Conservation (phyloP, 148 eudicot species). For the Rhododendron ferrugineum region DNA sequence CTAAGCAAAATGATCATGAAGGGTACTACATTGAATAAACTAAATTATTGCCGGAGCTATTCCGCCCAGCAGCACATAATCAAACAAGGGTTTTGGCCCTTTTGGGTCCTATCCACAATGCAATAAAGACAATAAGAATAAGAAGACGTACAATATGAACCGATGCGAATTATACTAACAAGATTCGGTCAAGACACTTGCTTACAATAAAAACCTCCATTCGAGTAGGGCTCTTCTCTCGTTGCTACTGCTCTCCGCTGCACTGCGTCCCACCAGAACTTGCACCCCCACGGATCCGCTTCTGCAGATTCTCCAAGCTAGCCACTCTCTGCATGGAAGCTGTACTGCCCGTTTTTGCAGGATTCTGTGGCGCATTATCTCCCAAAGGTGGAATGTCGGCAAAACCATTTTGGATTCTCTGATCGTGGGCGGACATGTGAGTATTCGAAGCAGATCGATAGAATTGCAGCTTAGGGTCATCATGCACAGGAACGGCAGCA, state of each 20-base stretch:
- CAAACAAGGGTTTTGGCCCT: neutral
- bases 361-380: slow-evolving; percentile 37
- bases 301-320: slow-evolving; percentile 95
- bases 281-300: slow-evolving; percentile 67
- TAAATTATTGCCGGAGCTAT: neutral
- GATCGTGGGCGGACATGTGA: slow-evolving; percentile 28
- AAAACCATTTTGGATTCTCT: slow-evolving; percentile 34
- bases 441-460: slow-evolving; percentile 44
- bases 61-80: slow-evolving; percentile 4
- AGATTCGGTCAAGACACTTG: neutral
- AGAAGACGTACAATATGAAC: neutral
- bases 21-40: neutral
- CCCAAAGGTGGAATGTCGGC: slow-evolving; percentile 30
- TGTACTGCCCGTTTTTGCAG: slow-evolving; percentile 52
- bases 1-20: neutral
- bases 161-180: neutral
- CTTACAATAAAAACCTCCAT: neutral
- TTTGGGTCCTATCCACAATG: slow-evolving; percentile 11
- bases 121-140: neutral
- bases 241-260: slow-evolving; percentile 26
- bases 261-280: slow-evolving; percentile 34
- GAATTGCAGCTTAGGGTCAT: slow-evolving; percentile 53
- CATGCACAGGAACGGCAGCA: slow-evolving; percentile 70
- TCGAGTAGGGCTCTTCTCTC: neutral
- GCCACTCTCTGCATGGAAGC: slow-evolving; percentile 86